Conservation (phyloP, 2,329 filamentous ascomycete genomes). For the Calonectria hongkongensis region DNA sequence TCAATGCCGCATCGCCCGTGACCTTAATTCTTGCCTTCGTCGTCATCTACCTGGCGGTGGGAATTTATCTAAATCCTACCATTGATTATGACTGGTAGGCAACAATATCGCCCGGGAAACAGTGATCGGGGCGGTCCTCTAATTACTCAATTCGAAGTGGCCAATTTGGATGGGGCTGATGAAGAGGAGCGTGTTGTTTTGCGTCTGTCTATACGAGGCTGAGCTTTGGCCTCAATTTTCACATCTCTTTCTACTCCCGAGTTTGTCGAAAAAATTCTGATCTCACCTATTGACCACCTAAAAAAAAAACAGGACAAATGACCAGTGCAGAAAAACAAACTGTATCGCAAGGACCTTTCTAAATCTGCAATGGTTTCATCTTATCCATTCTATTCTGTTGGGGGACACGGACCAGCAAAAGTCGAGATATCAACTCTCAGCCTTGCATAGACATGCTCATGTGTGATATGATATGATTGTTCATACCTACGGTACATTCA, state of each 20-base stretch:
- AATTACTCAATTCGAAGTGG: conserved; percentile 4
- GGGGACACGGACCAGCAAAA: conserved; percentile 1
- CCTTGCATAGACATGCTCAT: neutral
- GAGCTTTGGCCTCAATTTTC: conserved; percentile 2
- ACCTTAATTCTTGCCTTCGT: neutral
- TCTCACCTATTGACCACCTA: neutral
- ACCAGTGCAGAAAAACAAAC: neutral
- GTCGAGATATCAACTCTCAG: neutral
- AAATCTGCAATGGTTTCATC: neutral
- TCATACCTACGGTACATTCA: neutral
- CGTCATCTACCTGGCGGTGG: neutral
- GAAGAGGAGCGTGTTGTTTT: neutral
- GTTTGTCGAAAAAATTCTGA: neutral
- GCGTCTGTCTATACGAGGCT: conserved; percentile 18
- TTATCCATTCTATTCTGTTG: neutral
- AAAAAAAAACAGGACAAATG: neutral
- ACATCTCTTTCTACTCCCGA: neutral
- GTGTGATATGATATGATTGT: neutral
- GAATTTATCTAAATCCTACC: neutral
- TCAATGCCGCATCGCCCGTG: neutral
- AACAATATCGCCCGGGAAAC: neutral
- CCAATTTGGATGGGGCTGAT: neutral
- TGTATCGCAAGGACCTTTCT: neutral
- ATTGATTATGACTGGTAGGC: too few relatives aligned
- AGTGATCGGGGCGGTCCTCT: neutral